Evolutionary conservation across 352 stramenopile species (phyloP).

Genomic region (Globisporangium sylvaticum): DNA sequence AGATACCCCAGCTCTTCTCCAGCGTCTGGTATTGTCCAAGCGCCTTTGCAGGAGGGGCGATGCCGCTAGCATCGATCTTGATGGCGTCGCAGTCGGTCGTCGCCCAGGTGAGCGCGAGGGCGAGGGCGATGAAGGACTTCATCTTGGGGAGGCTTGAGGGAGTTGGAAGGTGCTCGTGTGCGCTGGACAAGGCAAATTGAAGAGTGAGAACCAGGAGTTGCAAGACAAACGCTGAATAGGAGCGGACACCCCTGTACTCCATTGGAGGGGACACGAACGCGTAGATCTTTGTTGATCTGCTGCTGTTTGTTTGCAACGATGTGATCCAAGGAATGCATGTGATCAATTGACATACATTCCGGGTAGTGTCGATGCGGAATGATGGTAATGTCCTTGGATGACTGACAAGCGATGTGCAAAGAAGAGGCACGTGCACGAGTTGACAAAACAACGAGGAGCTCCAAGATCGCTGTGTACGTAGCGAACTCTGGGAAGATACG

Average conservation of each 20-base stretch:
- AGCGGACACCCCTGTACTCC: no score
- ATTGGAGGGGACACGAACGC: not conserved
- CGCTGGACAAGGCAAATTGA: not conserved
- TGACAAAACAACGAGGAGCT: not conserved
- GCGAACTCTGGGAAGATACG: no score
- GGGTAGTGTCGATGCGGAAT: not conserved
- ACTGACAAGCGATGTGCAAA: not conserved
- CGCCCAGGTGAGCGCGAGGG: not conserved
- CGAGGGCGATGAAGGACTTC: not conserved
- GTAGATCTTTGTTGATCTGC: not conserved
- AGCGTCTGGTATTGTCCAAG: not conserved
- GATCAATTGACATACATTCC: not conserved
- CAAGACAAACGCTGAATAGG: not conserved
- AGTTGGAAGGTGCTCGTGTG: not conserved
- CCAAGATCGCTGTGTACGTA: no score
- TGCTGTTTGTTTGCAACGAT: not conserved
- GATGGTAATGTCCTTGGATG: not conserved
- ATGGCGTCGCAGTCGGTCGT: not conserved
- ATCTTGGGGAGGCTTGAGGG: not conserved
- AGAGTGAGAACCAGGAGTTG: not conserved
- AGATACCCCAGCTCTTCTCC: constrained; percentile 2
- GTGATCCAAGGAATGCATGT: not conserved
- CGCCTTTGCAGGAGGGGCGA: not conserved
- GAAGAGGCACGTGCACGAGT: not conserved
- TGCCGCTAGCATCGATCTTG: not conserved